Evolutionary conservation across 352 stramenopile genomes (phyloP).

Genomic region (Saprolegnia diclina): DNA sequence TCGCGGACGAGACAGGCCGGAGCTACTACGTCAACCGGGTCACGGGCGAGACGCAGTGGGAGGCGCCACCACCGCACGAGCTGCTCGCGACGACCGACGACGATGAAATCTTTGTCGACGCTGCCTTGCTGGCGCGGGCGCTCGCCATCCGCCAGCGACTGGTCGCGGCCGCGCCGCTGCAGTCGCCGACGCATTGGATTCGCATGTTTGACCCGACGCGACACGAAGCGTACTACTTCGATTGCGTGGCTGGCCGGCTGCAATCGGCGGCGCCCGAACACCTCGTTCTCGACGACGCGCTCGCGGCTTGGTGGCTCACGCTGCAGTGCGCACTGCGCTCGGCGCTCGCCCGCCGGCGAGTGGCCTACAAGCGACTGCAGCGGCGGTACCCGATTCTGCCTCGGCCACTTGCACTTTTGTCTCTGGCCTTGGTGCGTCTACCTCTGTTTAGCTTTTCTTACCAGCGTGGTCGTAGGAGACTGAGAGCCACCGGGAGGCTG

Average conservation of each 20-base stretch:
- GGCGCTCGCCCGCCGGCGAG: conserved; percentile 7
- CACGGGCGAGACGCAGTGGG: conserved; percentile 33
- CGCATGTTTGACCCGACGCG: conserved; percentile 9
- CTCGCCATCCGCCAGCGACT: no score
- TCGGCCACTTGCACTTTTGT: neutral
- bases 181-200: no score
- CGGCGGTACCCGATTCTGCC: neutral
- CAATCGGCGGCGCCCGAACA: neutral
- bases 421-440: neutral
- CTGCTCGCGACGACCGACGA: neutral
- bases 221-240: conserved; percentile 11
- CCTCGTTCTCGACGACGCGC: neutral
- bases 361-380: neutral
- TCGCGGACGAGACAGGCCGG: conserved; percentile 30
- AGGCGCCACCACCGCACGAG: conserved; percentile 23
- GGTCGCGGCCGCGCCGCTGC: no score
- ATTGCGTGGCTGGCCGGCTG: neutral
- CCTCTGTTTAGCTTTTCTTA: no score
- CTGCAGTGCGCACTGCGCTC: conserved; percentile 18
- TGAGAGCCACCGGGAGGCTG: conserved; percentile 17
- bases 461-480: no score
- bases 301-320: conserved; percentile 5
- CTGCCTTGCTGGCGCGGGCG: neutral
- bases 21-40: conserved; percentile 33
- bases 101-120: neutral